phyloP scores from a whole-genome alignment of 208 protist genomes.

The Leishmania arabica region DNA sequence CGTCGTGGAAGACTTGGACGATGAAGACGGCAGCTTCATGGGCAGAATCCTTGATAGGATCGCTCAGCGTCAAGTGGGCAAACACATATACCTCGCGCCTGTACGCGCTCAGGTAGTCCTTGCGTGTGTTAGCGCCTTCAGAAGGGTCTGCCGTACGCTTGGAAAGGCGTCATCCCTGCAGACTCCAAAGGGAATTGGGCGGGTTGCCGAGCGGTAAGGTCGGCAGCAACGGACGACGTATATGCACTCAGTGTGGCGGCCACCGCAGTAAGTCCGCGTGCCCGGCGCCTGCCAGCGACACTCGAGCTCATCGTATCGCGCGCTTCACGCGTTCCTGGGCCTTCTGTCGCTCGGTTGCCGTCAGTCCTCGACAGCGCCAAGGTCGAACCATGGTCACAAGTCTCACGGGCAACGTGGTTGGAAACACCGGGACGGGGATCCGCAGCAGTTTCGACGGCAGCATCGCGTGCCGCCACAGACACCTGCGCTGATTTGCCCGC shows the following conservation, averaged over 20 bases:
- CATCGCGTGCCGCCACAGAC: not conserved
- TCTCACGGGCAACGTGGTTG: too few species aligned
- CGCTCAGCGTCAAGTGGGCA: slow-evolving; percentile 5
- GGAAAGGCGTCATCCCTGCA: slow-evolving; percentile 3
- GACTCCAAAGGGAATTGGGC: not conserved
- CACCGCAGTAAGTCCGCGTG: not conserved
- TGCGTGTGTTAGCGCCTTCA: slow-evolving; percentile 2
- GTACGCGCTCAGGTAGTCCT: slow-evolving; percentile 6
- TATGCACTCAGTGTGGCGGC: not conserved
- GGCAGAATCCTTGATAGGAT: not conserved
- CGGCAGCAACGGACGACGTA: not conserved
- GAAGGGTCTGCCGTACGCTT: not conserved
- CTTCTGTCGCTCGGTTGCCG: not conserved
- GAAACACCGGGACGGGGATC: too few species aligned
- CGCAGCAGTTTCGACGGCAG: not conserved
- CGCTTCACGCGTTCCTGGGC: not conserved
- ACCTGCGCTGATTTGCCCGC: not conserved
- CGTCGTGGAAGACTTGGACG: not conserved
- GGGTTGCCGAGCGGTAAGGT: not conserved
- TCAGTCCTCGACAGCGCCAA: not conserved
- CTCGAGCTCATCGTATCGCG: not conserved
- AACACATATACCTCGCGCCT: not conserved
- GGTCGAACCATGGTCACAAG: not conserved
- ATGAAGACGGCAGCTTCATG: not conserved
- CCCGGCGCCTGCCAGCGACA: not conserved